Conservation (phyloP, 2,329 filamentous ascomycete genomes). For the Fonsecaea erecta region DNA sequence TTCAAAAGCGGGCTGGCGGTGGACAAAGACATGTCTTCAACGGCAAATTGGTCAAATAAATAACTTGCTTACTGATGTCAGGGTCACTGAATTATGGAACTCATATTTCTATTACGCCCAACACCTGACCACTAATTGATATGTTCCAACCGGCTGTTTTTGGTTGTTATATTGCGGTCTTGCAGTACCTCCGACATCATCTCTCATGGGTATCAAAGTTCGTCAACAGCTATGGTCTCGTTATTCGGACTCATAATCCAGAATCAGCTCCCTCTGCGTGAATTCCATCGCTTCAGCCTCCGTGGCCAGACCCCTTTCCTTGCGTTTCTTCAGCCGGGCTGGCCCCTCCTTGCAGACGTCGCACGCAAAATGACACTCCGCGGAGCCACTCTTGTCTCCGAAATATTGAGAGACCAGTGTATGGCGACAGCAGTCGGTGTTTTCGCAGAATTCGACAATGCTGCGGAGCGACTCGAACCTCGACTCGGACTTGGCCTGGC, state of each 20-base stretch:
- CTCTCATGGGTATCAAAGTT: slow-evolving; percentile 12
- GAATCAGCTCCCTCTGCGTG: slow-evolving; percentile 39
- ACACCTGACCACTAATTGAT: neutral
- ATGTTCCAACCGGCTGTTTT: neutral
- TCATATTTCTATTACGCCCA: neutral
- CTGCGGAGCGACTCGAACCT: slow-evolving; percentile 67
- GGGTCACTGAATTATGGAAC: neutral
- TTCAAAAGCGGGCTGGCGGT: neutral
- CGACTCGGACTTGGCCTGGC: slow-evolving; percentile 51
- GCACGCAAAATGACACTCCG: slow-evolving; percentile 71
- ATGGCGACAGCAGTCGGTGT: slow-evolving; percentile 74
- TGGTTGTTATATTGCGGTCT: neutral
- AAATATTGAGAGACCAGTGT: slow-evolving; percentile 76
- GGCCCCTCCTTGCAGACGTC: slow-evolving; percentile 75
- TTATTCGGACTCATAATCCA: slow-evolving; percentile 34
- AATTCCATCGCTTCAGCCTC: slow-evolving; percentile 40
- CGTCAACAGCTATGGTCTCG: slow-evolving; percentile 7
- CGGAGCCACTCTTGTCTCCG: slow-evolving; percentile 51
- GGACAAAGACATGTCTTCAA: neutral
- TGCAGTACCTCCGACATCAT: neutral
- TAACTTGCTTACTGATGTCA: neutral
- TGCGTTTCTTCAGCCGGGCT: slow-evolving; percentile 61
- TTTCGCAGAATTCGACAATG: slow-evolving; percentile 81
- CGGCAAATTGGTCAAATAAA: neutral
- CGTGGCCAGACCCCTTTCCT: slow-evolving; percentile 45